Evolutionary conservation across 495 filamentous ascomycete species (phyloP).

Genomic region (Trichoderma asperelloides): DNA sequence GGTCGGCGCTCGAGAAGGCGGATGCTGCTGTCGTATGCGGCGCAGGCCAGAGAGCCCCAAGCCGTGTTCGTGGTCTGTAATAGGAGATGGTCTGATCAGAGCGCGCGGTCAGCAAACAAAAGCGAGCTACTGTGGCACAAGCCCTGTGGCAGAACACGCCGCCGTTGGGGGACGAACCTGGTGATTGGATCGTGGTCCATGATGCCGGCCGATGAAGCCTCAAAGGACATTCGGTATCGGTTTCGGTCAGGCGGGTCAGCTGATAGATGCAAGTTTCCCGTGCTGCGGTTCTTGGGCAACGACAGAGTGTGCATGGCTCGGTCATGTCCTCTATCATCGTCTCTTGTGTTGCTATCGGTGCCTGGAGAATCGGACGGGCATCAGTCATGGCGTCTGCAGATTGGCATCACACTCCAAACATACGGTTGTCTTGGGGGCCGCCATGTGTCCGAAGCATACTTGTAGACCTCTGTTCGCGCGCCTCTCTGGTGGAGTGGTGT

Average conservation of each 20-base stretch:
- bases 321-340: constrained; percentile 23
- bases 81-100: constrained; percentile 32
- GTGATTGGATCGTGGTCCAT: constrained; percentile 42
- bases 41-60: constrained; percentile 67
- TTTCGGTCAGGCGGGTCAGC: constrained; percentile 30
- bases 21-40: constrained; percentile 79
- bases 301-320: constrained; percentile 30
- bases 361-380: constrained; percentile 23
- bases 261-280: constrained; percentile 47
- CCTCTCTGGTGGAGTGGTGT: neutral
- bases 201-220: constrained; percentile 35
- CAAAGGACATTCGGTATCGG: constrained; percentile 48
- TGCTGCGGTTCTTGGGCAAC: constrained; percentile 57
- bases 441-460: constrained; percentile 43
- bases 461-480: constrained; percentile 17
- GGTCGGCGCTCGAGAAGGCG: constrained; percentile 54
- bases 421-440: constrained; percentile 38
- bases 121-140: constrained; percentile 14
- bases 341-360: constrained; percentile 33
- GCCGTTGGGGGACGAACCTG: constrained; percentile 27
- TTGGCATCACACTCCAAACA: constrained; percentile 19
- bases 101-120: constrained; percentile 13
- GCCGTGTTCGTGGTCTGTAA: constrained; percentile 51
- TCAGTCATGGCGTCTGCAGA: neutral
- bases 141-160: constrained; percentile 1